Conservation (phyloP, 148 eudicot species). For the Linanthus parryae region DNA sequence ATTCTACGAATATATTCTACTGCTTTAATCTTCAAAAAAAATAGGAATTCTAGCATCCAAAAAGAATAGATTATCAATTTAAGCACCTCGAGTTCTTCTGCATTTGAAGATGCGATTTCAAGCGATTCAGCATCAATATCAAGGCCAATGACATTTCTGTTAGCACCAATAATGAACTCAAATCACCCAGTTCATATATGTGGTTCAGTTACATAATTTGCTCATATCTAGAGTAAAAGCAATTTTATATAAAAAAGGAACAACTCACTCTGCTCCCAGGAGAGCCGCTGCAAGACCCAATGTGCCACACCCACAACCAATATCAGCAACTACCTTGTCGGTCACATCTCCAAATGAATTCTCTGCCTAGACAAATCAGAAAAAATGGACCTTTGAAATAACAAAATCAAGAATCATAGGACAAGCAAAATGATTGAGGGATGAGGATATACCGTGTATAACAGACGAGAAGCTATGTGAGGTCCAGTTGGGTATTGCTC, state of each 20-base stretch:
- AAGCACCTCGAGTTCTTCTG: constrained; percentile 88
- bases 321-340: constrained; percentile 84
- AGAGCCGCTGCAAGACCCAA: constrained; percentile 89
- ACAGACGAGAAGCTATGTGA: constrained; percentile 94
- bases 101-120: constrained; percentile 70
- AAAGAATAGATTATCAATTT: neutral
- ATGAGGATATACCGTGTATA: constrained; percentile 56
- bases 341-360: constrained; percentile 84
- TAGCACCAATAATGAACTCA: constrained; percentile 19
- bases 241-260: neutral
- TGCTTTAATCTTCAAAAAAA: neutral
- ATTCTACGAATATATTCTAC: no score
- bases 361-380: constrained; percentile 54
- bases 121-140: constrained; percentile 83
- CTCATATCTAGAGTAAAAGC: neutral
- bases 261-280: constrained; percentile 80
- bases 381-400: neutral
- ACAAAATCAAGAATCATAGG: neutral
- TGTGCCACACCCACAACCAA: constrained; percentile 99
- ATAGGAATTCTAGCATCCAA: neutral
- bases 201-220: neutral
- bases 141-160: constrained; percentile 73
- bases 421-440: neutral
- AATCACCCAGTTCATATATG: no score
- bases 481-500: constrained; percentile 98